phyloP scores from a whole-genome alignment of 257 asterid genomes.

The Echites panduratus region DNA sequence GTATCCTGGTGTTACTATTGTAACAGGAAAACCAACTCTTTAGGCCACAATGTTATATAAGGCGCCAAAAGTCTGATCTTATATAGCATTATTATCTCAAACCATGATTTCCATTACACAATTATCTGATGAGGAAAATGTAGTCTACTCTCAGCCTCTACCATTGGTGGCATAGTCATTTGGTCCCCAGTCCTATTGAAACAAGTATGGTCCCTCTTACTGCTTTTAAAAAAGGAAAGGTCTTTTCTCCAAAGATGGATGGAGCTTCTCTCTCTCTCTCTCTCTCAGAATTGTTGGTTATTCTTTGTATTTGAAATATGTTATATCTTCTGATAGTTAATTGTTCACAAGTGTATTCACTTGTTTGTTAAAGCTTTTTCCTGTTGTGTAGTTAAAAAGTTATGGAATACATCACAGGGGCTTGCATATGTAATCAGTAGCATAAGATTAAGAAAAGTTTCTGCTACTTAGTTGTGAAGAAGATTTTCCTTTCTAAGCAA shows the following conservation, averaged over 20 bases:
- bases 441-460: background rate
- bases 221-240: background rate
- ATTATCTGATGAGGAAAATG: background rate
- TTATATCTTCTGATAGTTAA: background rate
- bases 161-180: background rate
- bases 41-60: background rate
- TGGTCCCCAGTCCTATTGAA: background rate
- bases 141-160: background rate
- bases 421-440: background rate
- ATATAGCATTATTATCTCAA: background rate
- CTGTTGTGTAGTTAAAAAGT: background rate
- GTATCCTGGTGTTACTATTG: background rate
- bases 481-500: background rate
- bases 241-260: background rate
- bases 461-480: background rate
- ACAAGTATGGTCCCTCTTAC: background rate
- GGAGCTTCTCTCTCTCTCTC: background rate
- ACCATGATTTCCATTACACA: background rate
- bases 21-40: background rate
- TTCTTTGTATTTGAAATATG: background rate
- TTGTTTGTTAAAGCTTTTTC: background rate
- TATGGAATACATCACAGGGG: background rate
- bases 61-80: background rate
- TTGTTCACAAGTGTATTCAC: background rate
- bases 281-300: background rate